A percentile compares a stretch with the other conserved stretches of the same genome.
Conservation (phyloP, 306 rosid species). For the Spatholobus suberectus region DNA sequence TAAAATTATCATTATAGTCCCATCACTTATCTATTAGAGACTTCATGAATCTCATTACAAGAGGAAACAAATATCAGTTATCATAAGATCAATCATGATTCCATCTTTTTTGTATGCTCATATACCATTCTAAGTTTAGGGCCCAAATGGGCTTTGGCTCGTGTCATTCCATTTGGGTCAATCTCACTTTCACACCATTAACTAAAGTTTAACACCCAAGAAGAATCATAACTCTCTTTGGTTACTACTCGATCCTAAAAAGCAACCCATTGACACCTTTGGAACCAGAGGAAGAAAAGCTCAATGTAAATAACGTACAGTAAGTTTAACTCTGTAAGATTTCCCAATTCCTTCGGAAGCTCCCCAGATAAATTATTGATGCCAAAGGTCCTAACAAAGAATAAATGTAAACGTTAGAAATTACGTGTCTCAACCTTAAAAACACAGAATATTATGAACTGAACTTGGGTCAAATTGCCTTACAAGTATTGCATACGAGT, state of each 20-base stretch:
- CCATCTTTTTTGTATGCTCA: too few relatives aligned
- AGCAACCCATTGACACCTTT: not conserved
- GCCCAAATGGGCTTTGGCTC: too few relatives aligned
- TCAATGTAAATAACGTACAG: conserved; percentile 56
- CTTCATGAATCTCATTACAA: not conserved
- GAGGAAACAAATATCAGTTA: not conserved
- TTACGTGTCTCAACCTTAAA: not conserved
- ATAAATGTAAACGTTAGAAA: conserved; percentile 4
- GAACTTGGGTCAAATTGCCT: conserved; percentile 31
- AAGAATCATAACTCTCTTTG: not conserved
- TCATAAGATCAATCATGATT: too few relatives aligned
- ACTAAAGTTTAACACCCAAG: not conserved
- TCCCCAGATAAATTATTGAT: conserved; percentile 71
- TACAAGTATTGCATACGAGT: conserved; percentile 72
- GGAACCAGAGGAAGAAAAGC: not conserved
- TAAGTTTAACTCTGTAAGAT: conserved; percentile 49
- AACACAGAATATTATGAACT: not conserved
- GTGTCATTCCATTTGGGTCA: not conserved
- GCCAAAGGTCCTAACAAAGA: conserved; percentile 56
- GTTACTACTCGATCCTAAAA: not conserved
- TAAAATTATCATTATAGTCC: not conserved
- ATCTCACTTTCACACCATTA: not conserved
- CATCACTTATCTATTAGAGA: not conserved
- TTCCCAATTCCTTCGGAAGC: conserved; percentile 78
- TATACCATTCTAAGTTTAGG: too few relatives aligned